Evolutionary conservation across 148 eudicot species (phyloP).

Genomic region (Chenopodium quinoa): DNA sequence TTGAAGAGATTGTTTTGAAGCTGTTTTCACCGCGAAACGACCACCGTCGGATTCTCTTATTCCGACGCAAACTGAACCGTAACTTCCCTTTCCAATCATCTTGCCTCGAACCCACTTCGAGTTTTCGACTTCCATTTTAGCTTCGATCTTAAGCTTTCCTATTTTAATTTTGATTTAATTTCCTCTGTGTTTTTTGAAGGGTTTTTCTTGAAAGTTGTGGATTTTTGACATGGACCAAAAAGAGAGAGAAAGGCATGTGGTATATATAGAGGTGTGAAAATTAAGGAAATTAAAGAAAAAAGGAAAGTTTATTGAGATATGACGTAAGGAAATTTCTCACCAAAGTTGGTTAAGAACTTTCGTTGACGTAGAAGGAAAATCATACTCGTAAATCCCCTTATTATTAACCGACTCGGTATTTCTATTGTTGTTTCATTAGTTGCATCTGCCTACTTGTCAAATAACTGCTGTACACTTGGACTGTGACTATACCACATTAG

Average conservation of each 20-base stretch:
- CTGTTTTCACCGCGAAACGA: slow-evolving; percentile 71
- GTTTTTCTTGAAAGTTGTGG: slow-evolving; percentile 10
- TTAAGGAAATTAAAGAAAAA: not conserved
- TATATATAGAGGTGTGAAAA: slow-evolving; percentile 24
- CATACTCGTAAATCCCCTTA: not conserved
- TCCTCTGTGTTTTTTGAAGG: not conserved
- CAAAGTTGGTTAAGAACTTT: slow-evolving; percentile 29
- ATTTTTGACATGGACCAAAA: slow-evolving; percentile 31
- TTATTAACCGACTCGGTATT: not conserved
- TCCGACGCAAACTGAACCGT: slow-evolving; percentile 52
- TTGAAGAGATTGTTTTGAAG: slow-evolving; percentile 16
- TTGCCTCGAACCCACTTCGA: slow-evolving; percentile 43
- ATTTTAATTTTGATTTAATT: too few relatives aligned
- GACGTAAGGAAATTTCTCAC: slow-evolving; percentile 27
- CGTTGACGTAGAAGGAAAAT: slow-evolving; percentile 31
- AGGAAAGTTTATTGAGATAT: slow-evolving; percentile 8
- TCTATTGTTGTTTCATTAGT: not conserved
- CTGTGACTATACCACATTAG: not conserved
- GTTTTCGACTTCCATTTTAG: slow-evolving; percentile 12
- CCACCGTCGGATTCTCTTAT: slow-evolving; percentile 35
- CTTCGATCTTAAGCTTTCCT: slow-evolving; percentile 21
- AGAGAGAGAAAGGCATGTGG: slow-evolving; percentile 19
- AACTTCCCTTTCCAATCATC: slow-evolving; percentile 68
- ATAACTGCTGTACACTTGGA: not conserved
- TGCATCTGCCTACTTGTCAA: slow-evolving; percentile 12